Evolutionary conservation across 2,329 filamentous ascomycete species (phyloP).

Genomic region (Colletotrichum orbiculare): DNA sequence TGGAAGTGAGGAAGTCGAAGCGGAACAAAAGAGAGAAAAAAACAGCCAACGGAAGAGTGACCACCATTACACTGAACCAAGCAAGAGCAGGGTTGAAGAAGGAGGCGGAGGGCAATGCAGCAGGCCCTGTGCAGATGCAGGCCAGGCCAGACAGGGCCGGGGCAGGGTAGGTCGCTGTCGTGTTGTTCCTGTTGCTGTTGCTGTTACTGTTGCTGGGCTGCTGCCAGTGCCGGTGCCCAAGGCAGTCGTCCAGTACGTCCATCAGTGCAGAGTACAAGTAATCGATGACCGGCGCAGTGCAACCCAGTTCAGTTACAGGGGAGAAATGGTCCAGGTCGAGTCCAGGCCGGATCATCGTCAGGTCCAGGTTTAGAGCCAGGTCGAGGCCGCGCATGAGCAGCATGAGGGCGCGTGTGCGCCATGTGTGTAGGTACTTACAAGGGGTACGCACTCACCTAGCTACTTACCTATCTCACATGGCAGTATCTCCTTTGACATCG

Average conservation of each 20-base stretch:
- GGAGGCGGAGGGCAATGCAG: neutral
- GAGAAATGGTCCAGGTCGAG: slow-evolving; percentile 20
- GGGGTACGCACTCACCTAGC: too few species aligned
- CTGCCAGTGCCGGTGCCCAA: slow-evolving; percentile 3
- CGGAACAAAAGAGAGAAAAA: neutral
- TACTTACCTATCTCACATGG: too few species aligned
- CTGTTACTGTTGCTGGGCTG: neutral
- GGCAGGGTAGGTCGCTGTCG: neutral
- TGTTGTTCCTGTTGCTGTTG: neutral
- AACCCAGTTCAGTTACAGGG: slow-evolving; percentile 16
- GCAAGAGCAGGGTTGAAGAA: neutral
- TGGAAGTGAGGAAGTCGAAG: slow-evolving; percentile 13
- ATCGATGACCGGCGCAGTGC: neutral
- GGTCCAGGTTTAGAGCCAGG: neutral
- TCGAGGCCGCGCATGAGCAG: too few species aligned
- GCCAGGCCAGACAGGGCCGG: slow-evolving; percentile 5
- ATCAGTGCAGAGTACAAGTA: too few species aligned
- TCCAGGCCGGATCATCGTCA: neutral
- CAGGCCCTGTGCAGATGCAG: slow-evolving; percentile 4
- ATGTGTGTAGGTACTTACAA: too few species aligned
- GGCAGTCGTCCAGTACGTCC: too few species aligned
- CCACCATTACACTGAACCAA: too few species aligned
- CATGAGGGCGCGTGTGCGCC: too few species aligned
- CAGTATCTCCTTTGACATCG: too few species aligned
- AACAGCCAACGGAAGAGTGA: neutral